Percentiles rank a stretch among this genome's conserved stretches.
phyloP scores from a whole-genome alignment of 2,329 filamentous ascomycete species.

The Paracoccidioides lutzii region DNA sequence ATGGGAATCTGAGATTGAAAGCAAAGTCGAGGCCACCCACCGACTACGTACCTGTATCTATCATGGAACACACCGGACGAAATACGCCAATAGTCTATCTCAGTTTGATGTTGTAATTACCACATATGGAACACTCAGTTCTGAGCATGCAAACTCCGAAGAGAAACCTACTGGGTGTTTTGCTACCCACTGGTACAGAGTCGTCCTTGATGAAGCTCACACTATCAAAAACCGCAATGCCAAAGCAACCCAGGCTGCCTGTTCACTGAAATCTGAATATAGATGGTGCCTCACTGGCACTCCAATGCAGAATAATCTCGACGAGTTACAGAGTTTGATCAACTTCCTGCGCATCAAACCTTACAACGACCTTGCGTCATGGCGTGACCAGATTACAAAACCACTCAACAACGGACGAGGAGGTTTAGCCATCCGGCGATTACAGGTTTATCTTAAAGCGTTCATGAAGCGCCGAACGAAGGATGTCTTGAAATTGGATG shows the following conservation, averaged over 20 bases:
- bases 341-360: constrained; percentile 86
- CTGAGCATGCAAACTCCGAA: constrained; percentile 64
- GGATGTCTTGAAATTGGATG: constrained; percentile 82
- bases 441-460: constrained; percentile 74
- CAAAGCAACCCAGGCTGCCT: constrained; percentile 88
- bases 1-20: constrained; percentile 87
- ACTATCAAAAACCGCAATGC: constrained; percentile 97
- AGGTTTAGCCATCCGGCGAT: constrained; percentile 71
- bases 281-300: constrained; percentile 95
- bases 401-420: constrained; percentile 86
- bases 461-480: constrained; percentile 99
- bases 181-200: constrained; percentile 83
- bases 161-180: constrained; percentile 63
- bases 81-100: constrained; percentile 61
- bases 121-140: constrained; percentile 89
- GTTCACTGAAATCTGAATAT: constrained; percentile 70
- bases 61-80: constrained; percentile 76
- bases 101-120: constrained; percentile 92
- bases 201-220: constrained; percentile 92
- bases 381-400: constrained; percentile 81
- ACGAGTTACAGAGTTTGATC: constrained; percentile 88
- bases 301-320: constrained; percentile 95
- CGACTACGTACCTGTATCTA: constrained; percentile 74
- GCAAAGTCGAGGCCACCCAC: constrained; percentile 59
- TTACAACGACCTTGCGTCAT: constrained; percentile 71